Evolutionary conservation across 2,329 filamentous ascomycete species (phyloP), one percentile per base, ranked within the genome.

Genomic region (Alternaria brassicicola): DNA sequence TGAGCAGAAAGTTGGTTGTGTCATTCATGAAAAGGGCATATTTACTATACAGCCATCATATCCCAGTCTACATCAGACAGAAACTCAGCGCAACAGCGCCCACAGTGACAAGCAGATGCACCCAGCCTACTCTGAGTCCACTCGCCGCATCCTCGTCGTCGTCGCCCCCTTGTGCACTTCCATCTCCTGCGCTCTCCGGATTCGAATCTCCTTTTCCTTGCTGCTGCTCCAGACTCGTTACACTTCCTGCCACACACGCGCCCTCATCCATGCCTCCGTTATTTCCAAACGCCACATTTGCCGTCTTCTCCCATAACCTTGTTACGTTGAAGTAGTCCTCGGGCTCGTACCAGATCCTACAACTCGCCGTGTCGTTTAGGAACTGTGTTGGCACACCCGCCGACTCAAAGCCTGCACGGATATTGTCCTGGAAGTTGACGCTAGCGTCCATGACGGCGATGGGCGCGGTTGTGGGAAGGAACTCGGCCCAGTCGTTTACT

Each of bases 331-430:
- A 73, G 31, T 85, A 73, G 74, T 86, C 87, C 2, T 78, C 72
- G 15, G 79, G 69, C 2, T 86, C 87, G 59, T 84, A 88, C 68
- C 83, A 89, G 12, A 89, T 71, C 5, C 86, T 79, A 63, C 87
- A 89, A 63, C 87, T 84, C 1, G 87, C 84, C 1, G 85, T 81
- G 62, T 88, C 83, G 55, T 86, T 85, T 2, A 84, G 74, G 66
- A 89, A 89, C 64, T 90, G 88, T 15, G 83, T 73, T 13, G 87
- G 83, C 0, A 80, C 71, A 5, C 73, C 75, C 4, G 66, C 71
- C 0, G 47, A 52, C 53, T 76, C 75, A 1, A 69, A 48, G 47
- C 76, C 74, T 33, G 39, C 64, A 17, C 75, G 65, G 45, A 77
- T 77, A 30, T 75, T 79, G 59, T 80, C 78, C 39, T 76, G 72